A percentile compares a stretch with the other conserved stretches of the same genome.
Conservation (phyloP, 495 filamentous ascomycete genomes). For the Mytilinidion resinicola region DNA sequence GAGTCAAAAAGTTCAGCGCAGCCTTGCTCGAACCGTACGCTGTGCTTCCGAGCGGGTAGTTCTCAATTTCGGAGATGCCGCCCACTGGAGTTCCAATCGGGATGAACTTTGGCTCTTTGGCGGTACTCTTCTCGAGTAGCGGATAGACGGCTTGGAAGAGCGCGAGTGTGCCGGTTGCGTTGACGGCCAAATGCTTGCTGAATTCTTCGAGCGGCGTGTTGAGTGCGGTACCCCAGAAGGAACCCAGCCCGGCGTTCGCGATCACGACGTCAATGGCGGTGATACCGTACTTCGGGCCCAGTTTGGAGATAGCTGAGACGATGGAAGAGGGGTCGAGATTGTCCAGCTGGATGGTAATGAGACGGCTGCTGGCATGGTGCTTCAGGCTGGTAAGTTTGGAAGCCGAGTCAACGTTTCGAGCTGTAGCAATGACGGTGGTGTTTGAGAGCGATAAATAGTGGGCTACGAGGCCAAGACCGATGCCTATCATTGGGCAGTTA, state of each 20-base stretch:
- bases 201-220: conserved; percentile 30
- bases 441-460: conserved; percentile 40
- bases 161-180: conserved; percentile 34
- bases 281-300: conserved; percentile 34
- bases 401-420: conserved; percentile 35
- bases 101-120: conserved; percentile 5
- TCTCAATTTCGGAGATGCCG: background rate
- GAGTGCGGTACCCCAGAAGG: conserved; percentile 16
- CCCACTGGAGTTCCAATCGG: conserved; percentile 1
- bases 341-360: conserved; percentile 43
- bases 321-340: conserved; percentile 31
- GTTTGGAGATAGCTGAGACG: conserved; percentile 27
- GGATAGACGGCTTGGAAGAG: conserved; percentile 39
- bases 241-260: conserved; percentile 44
- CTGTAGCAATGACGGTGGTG: conserved; percentile 45
- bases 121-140: conserved; percentile 4
- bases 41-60: background rate
- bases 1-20: conserved; percentile 1
- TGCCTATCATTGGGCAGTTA: conserved; percentile 33
- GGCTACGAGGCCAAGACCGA: conserved; percentile 42
- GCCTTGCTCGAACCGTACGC: conserved; percentile 1
- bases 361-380: conserved; percentile 30
- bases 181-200: conserved; percentile 37
- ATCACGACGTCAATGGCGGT: conserved; percentile 45
- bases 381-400: conserved; percentile 29